Evolutionary conservation across 139 green algal genomes (phyloP).

Genomic region (Micromonas pusilla): DNA sequence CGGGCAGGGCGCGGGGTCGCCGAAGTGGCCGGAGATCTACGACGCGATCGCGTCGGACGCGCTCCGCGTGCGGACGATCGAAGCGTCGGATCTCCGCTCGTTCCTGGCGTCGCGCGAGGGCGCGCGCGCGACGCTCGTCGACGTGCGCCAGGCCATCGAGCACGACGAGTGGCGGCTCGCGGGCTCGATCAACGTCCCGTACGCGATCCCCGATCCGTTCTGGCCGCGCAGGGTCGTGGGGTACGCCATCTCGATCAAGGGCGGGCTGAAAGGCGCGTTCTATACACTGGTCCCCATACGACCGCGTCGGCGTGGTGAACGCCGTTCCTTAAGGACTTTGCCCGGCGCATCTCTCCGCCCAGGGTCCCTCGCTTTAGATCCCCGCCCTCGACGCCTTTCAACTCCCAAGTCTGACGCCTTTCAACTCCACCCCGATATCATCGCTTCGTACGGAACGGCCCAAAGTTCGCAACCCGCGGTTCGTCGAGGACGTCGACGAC

Average conservation of each 20-base stretch:
- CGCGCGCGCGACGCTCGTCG: not conserved
- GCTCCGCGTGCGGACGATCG: not conserved
- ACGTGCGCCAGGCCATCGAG: slow-evolving; percentile 7
- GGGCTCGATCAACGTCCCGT: not conserved
- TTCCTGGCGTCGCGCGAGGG: not conserved
- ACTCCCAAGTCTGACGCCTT: too few relatives aligned
- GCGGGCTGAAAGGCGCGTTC: slow-evolving; percentile 18
- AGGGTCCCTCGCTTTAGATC: too few relatives aligned
- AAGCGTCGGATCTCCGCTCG: not conserved
- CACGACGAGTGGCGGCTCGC: slow-evolving; percentile 10
- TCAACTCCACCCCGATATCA: too few relatives aligned
- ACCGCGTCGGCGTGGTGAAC: too few relatives aligned
- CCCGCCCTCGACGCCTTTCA: too few relatives aligned
- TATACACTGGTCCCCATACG: too few relatives aligned
- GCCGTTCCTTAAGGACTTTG: too few relatives aligned
- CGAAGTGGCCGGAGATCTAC: not conserved
- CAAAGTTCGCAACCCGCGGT: not conserved
- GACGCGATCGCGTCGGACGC: not conserved
- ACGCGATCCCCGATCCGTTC: not conserved
- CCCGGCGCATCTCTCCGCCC: too few relatives aligned
- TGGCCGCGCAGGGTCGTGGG: not conserved
- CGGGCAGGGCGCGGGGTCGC: not conserved
- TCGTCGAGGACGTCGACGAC: not conserved
- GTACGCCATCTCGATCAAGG: slow-evolving; percentile 21
- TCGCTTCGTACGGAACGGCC: too few relatives aligned